Evolutionary conservation across 345 rosid species (phyloP), one percentile per base, ranked within the genome.

Genomic region (Populus simonii): DNA sequence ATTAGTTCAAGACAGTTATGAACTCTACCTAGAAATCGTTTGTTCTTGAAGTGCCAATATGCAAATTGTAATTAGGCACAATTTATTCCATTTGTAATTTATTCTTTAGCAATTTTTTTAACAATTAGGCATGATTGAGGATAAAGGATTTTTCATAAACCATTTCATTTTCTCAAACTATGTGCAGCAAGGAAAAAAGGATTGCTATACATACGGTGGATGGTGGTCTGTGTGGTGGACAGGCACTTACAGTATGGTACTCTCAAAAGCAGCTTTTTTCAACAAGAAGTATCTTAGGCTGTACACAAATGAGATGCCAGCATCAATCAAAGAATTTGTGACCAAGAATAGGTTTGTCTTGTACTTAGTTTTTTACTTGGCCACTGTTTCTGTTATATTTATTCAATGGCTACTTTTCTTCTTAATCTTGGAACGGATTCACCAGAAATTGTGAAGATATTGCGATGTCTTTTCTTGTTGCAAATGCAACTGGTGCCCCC

Each of bases 141-240:
- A 22, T 72, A 11, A 39, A 25, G 27, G 57, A 39, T 20, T 73
- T n/a, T 41, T 33, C 36, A 23, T 36, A 31, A n/a, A 22, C n/a
- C 15, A 0, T 68, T 43, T 13, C 53, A 39, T 57, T 68, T 74
- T 53, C 51, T 73, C 35, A 61, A 77, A 72, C 68, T 69, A 63
- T 68, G 27, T 85, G 86, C 93, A 95, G 98, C 86, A 83, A 66
- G 91, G 82, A n/a, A 84, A 85, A 71, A 78, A 23, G 7, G 80
- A 83, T 66, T 79, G 80, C 67, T 95, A 92, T 74, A 78, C 66
- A 49, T 93, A 95, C 85, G 88, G 89, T 49, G 99, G 99, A 72
- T 95, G 99, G 99, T 95, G 99, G 98, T 93, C 99, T 77, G 99
- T 95, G 72, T 95, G 99, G 99, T 95, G 99, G 98, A 91, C 94